Evolutionary conservation across 495 filamentous ascomycete species (phyloP), one percentile per base, ranked within the genome.

Genomic region (Penicillium flavigenum): DNA sequence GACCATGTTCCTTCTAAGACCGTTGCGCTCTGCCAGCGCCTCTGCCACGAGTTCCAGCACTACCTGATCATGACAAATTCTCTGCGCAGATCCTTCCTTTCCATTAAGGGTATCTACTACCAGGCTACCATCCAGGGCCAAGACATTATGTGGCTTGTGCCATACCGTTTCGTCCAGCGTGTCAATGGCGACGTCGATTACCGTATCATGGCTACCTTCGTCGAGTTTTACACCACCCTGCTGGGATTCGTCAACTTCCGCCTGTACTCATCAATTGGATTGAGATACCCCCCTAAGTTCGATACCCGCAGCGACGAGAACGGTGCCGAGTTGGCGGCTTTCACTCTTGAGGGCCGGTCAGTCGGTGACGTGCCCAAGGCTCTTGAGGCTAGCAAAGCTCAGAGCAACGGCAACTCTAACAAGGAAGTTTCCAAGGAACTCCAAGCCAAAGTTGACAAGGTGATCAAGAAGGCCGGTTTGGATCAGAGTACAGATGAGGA

Each of bases 81-180:
- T 47, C 79, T 98, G 54, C 88, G 91, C 64, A 97, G 96, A 75
- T 95, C 91, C 6, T 98, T 98, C 76, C 79, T 98, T 50, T 96
- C 91, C 1, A 98, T 98, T 73, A 98, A 98, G 79, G 94, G 94
- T 67, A 97, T 98, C 65, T 98, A 98, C 76, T 98, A 98, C 75
- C 95, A 98, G 77, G 95, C 92, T 8, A 98, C 89, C 46, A 93
- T 98, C 48, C 91, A 96, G 68, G 93, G 93, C n/a, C 93, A 98
- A 72, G 94, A 98, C 63, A 87, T 98, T 49, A 78, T 98, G 68
- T 98, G 94, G 94, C 79, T 98, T 19, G 94, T 96, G 3, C 94
- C 94, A 2, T 98, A 98, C 77, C 87, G 88, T 60, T 98, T 98
- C 73, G 96, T 96, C 61, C 95, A 97, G 76, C 78, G 88, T 58